Evolutionary conservation across 2,329 filamentous ascomycete species (phyloP).

Genomic region (Colletotrichum paranaense): DNA sequence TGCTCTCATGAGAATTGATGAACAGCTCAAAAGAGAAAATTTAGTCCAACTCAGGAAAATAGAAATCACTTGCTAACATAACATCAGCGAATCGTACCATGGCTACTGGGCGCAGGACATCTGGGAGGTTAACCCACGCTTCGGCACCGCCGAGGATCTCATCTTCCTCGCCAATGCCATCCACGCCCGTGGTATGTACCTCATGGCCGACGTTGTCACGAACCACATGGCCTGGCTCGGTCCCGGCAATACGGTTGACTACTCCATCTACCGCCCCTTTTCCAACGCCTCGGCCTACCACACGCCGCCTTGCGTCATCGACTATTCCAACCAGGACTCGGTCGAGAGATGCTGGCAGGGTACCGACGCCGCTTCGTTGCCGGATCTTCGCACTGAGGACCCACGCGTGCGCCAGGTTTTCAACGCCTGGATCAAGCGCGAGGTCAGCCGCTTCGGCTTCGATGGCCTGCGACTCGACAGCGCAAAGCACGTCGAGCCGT

Average conservation of each 20-base stretch:
- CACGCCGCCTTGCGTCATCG: slow-evolving; percentile 62
- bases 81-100: slow-evolving; percentile 58
- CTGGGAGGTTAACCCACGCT: slow-evolving; percentile 65
- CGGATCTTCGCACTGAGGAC: slow-evolving; percentile 70
- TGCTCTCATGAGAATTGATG: neutral
- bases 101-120: slow-evolving; percentile 66
- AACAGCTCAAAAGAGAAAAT: neutral
- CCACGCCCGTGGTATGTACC: slow-evolving; percentile 64
- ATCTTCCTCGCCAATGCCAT: slow-evolving; percentile 65
- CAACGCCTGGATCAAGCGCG: slow-evolving; percentile 67
- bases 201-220: slow-evolving; percentile 72
- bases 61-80: slow-evolving; percentile 39
- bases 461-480: slow-evolving; percentile 72
- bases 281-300: slow-evolving; percentile 71
- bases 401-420: slow-evolving; percentile 60
- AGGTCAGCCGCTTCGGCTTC: slow-evolving; percentile 71
- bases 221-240: slow-evolving; percentile 62
- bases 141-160: slow-evolving; percentile 70
- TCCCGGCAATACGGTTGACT: slow-evolving; percentile 60
- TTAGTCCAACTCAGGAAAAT: too few relatives aligned
- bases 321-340: slow-evolving; percentile 63
- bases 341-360: slow-evolving; percentile 61
- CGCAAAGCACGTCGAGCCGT: slow-evolving; percentile 69
- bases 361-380: slow-evolving; percentile 63
- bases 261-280: slow-evolving; percentile 50